Percentiles rank a stretch among this genome's conserved stretches.
Evolutionary conservation across 2,329 filamentous ascomycete species (phyloP).

Genomic region (Fusarium fracticaudum): DNA sequence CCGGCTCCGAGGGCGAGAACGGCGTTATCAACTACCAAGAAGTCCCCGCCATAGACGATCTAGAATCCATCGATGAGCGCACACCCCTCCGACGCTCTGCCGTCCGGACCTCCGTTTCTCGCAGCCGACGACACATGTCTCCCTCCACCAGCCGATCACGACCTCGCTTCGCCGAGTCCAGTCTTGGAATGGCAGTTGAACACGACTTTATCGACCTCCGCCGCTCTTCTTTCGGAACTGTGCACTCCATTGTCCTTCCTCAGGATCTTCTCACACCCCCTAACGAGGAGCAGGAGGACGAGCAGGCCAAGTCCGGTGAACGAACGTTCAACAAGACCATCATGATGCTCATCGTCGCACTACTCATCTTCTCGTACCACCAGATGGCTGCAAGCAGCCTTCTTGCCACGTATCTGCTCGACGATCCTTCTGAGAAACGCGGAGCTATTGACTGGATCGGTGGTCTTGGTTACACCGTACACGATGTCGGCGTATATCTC

Average conservation of each 20-base stretch:
- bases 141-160: conserved; percentile 28
- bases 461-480: conserved; percentile 72
- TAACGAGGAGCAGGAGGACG: conserved; percentile 19
- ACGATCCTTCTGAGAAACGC: conserved; percentile 38
- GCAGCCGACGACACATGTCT: conserved; percentile 24
- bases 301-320: conserved; percentile 25
- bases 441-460: conserved; percentile 58
- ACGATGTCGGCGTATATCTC: conserved; percentile 74
- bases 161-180: conserved; percentile 36
- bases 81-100: conserved; percentile 33
- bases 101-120: conserved; percentile 15
- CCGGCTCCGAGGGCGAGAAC: background rate
- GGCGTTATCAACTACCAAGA: conserved; percentile 31
- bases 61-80: conserved; percentile 31
- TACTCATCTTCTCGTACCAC: conserved; percentile 56
- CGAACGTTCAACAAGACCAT: conserved; percentile 50
- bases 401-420: conserved; percentile 55
- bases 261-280: conserved; percentile 31
- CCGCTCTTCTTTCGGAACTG: conserved; percentile 53
- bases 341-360: conserved; percentile 49
- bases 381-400: conserved; percentile 57
- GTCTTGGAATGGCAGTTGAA: conserved; percentile 32
- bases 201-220: conserved; percentile 38
- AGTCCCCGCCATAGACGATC: conserved; percentile 31
- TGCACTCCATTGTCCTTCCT: conserved; percentile 51